A percentile compares a stretch with the other conserved stretches of the same genome.
These are phyloP conservation scores for Sporothrix humicola DNA, from an alignment of 2,329 filamentous ascomycete genomes.

Conservation along the genomic window DNA sequence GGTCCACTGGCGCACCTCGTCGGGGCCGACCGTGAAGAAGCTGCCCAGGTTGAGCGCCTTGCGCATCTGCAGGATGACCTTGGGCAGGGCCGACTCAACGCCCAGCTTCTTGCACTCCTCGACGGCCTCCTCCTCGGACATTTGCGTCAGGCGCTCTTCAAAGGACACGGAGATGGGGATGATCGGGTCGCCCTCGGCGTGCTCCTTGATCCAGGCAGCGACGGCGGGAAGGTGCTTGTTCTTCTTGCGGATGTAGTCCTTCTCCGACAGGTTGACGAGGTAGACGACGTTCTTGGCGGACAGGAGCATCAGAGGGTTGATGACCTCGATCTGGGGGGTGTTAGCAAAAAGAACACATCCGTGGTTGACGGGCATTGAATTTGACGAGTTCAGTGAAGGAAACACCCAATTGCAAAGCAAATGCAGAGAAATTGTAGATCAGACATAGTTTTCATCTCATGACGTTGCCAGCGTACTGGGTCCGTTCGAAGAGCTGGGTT, in stretches of 20 bases:
- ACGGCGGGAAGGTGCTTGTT: constrained; percentile 98
- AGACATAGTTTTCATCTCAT: constrained; percentile 85
- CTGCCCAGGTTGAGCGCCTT: constrained; percentile 86
- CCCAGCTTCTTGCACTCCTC: constrained; percentile 90
- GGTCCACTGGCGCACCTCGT: constrained; percentile 98
- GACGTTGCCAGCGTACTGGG: constrained; percentile 58
- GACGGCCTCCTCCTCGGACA: constrained; percentile 75
- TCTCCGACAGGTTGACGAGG: constrained; percentile 95
- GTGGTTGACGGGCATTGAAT: no score
- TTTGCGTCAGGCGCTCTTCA: constrained; percentile 86
- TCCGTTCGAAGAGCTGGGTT: constrained; percentile 99
- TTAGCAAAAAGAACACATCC: neutral
- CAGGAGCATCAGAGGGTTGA: constrained; percentile 94
- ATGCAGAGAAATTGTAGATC: constrained; percentile 49
- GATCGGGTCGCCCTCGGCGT: constrained; percentile 85
- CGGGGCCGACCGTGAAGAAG: constrained; percentile 95
- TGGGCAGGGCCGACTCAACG: constrained; percentile 86
- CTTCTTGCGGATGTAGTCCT: constrained; percentile 97
- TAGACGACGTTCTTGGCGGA: constrained; percentile 97
- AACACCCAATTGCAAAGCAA: constrained; percentile 16
- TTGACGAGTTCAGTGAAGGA: neutral
- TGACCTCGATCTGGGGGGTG: constrained; percentile 81
- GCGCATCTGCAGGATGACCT: constrained; percentile 91
- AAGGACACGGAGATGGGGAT: constrained; percentile 92
- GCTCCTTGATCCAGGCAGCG: constrained; percentile 91